Conservation (phyloP, 768 basidiomycete species). For the Suillus clintonianus region DNA sequence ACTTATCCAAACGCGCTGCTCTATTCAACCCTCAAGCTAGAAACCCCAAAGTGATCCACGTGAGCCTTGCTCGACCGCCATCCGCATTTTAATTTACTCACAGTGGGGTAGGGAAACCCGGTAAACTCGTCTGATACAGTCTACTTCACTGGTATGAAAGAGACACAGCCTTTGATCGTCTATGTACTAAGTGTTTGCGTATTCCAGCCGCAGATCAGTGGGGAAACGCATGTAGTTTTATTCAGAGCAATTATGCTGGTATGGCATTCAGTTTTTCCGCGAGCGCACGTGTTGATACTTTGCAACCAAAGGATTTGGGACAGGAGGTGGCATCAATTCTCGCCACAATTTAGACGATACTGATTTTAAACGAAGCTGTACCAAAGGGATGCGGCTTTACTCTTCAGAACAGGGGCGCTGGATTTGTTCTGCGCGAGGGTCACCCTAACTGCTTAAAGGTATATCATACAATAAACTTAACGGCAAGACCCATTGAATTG, state of each 20-base stretch:
- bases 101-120: slow-evolving; percentile 67
- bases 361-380: slow-evolving; percentile 53
- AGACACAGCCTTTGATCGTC: not conserved
- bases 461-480: slow-evolving; percentile 5
- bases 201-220: slow-evolving; percentile 77
- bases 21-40: slow-evolving; percentile 73
- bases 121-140: slow-evolving; percentile 89
- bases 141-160: slow-evolving; percentile 77
- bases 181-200: slow-evolving; percentile 2
- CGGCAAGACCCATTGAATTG: not conserved
- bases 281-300: not conserved
- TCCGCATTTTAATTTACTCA: slow-evolving; percentile 10
- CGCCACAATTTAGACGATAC: not conserved
- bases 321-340: slow-evolving; percentile 54
- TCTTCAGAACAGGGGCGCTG: slow-evolving; percentile 89
- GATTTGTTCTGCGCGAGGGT: slow-evolving; percentile 75
- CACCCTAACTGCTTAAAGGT: slow-evolving; percentile 88
- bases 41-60: slow-evolving; percentile 67
- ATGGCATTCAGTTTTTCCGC: slow-evolving; percentile 15
- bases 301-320: slow-evolving; percentile 74
- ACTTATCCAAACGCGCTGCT: slow-evolving; percentile 76
- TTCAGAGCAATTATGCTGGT: slow-evolving; percentile 89
- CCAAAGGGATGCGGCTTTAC: slow-evolving; percentile 97
- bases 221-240: slow-evolving; percentile 89
- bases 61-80: slow-evolving; percentile 31